Evolutionary conservation across 768 basidiomycete genomes (phyloP).

Genomic region (Leccinum disarticulatum): DNA sequence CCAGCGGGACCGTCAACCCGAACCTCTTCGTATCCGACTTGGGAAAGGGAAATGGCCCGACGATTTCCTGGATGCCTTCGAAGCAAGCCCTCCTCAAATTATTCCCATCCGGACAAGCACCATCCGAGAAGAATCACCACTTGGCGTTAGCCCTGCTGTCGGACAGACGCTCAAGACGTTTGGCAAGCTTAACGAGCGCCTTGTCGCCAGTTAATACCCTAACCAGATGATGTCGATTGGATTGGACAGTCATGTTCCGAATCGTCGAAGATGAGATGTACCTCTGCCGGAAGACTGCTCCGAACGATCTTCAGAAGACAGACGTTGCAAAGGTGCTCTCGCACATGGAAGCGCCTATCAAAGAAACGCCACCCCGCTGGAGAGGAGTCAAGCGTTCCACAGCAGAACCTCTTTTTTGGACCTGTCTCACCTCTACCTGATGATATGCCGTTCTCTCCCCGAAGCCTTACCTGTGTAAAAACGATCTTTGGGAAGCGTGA

Average conservation of each 20-base stretch:
- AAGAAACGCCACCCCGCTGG: constrained; percentile 41
- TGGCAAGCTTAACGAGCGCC: constrained; percentile 87
- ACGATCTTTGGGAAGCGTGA: constrained; percentile 90
- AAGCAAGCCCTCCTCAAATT: constrained; percentile 30
- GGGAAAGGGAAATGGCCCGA: constrained; percentile 84
- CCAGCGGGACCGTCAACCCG: constrained; percentile 25
- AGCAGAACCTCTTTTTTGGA: constrained; percentile 40
- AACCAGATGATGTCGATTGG: background rate
- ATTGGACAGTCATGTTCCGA: constrained; percentile 82
- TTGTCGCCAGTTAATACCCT: constrained; percentile 74
- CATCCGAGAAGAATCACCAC: constrained; percentile 23
- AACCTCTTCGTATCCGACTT: constrained; percentile 50
- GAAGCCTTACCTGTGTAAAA: constrained; percentile 84
- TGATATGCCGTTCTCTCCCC: constrained; percentile 50
- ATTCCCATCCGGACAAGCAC: constrained; percentile 26
- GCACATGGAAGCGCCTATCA: constrained; percentile 33
- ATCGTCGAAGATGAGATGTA: constrained; percentile 91
- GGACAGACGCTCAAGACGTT: constrained; percentile 92
- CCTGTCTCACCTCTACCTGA: constrained; percentile 30
- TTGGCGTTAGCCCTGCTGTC: constrained; percentile 45
- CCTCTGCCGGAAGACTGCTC: constrained; percentile 83
- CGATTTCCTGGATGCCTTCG: constrained; percentile 68
- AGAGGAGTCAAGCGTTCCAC: constrained; percentile 40
- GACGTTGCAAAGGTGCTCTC: constrained; percentile 58
- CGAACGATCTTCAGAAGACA: constrained; percentile 70